A percentile compares a stretch with the other conserved stretches of the same genome.
These are phyloP conservation scores for Zangia roseola DNA, from an alignment of 768 basidiomycete genomes.

Conservation along the genomic window DNA sequence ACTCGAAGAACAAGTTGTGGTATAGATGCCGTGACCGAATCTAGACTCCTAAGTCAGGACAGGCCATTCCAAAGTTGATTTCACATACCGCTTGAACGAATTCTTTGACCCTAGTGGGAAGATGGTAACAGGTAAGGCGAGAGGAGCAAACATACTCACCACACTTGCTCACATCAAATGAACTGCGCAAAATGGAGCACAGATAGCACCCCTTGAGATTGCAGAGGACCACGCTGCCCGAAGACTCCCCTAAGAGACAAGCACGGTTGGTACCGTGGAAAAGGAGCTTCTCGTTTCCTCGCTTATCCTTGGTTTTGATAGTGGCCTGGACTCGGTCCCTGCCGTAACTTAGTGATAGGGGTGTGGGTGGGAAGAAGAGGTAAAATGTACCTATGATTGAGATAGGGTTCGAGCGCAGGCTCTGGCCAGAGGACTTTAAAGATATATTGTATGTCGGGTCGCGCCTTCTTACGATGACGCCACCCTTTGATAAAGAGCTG, in stretches of 20 bases:
- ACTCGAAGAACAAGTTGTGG: conserved; percentile 67
- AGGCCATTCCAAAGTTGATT: not conserved
- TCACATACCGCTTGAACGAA: conserved; percentile 47
- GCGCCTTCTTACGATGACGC: conserved; percentile 53
- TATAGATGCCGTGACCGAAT: conserved; percentile 72
- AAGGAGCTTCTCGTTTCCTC: conserved; percentile 54
- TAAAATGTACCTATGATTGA: conserved; percentile 42
- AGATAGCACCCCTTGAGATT: conserved; percentile 48
- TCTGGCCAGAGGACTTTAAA: conserved; percentile 52
- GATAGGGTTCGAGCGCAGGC: conserved; percentile 42
- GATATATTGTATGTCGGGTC: conserved; percentile 47
- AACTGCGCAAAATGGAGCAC: conserved; percentile 55
- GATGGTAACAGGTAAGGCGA: conserved; percentile 8
- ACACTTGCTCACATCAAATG: conserved; percentile 59
- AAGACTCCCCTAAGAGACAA: conserved; percentile 57
- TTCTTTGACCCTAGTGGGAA: conserved; percentile 47
- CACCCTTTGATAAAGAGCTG: conserved; percentile 52
- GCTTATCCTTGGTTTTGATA: conserved; percentile 26
- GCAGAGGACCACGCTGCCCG: conserved; percentile 47
- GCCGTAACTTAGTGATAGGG: conserved; percentile 3
- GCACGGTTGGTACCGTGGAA: conserved; percentile 68
- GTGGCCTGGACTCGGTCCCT: conserved; percentile 28
- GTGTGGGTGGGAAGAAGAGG: conserved; percentile 19
- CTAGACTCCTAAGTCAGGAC: conserved; percentile 29
- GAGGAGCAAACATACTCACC: conserved; percentile 37